Evolutionary conservation across 768 basidiomycete species (phyloP).

Genomic region (Lepiota venenata): DNA sequence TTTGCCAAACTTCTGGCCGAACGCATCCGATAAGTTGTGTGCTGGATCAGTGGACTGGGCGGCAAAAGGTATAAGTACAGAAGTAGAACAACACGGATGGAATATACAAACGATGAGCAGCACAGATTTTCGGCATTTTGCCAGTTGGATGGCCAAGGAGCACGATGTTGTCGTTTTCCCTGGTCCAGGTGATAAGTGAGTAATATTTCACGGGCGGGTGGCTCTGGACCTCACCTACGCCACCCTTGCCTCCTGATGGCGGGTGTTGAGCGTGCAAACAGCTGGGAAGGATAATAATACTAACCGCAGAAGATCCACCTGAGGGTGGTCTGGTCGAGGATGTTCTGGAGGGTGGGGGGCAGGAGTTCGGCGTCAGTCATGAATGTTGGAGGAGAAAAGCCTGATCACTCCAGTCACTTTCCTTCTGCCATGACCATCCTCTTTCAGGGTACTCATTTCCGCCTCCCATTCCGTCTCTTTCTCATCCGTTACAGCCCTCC

Average conservation of each 20-base stretch:
- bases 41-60: conserved; percentile 96
- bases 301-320: conserved; percentile 99
- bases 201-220: neutral
- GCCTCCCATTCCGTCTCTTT: conserved; percentile 1
- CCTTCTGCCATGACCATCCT: conserved; percentile 16
- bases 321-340: conserved; percentile 87
- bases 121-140: conserved; percentile 89
- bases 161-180: conserved; percentile 99
- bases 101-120: conserved; percentile 78
- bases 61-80: conserved; percentile 3
- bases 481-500: conserved; percentile 53
- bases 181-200: conserved; percentile 24
- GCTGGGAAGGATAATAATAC: conserved; percentile 26
- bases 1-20: conserved; percentile 98
- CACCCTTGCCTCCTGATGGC: conserved; percentile 89
- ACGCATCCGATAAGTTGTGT: conserved; percentile 97
- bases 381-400: conserved; percentile 13
- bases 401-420: conserved; percentile 6
- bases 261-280: conserved; percentile 9
- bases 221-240: conserved; percentile 72
- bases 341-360: conserved; percentile 86
- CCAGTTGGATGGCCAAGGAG: conserved; percentile 95
- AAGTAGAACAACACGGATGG: neutral
- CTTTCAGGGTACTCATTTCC: conserved; percentile 33
- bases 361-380: conserved; percentile 63